Base-by-base conservation (phyloP, 2,329 filamentous ascomycete genomes). In the Phialophora macrospora region DNA sequence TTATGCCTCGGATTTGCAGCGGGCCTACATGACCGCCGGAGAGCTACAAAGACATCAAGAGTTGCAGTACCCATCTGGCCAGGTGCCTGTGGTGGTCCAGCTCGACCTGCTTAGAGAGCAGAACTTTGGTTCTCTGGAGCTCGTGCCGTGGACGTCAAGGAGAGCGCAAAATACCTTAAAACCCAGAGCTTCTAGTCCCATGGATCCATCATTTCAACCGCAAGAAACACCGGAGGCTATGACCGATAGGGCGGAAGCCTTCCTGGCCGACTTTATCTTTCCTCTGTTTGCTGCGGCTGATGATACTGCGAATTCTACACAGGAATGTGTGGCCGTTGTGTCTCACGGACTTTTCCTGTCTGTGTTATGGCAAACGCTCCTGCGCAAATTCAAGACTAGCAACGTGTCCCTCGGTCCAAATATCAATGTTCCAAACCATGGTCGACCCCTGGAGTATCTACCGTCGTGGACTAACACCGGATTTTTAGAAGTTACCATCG, bases 281-380 rank as follows among this genome's bases (percentile, higher is more conserved):
- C 88, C 88, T 9, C 66, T 90, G 3, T 65, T 89, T 17, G 69
- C 80, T 11, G 70, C 76, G 11, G 66, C 70, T 2, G 57, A 69
- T 6, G 65, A 72, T 9, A 75, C 81, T 11, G 73, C 76, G 6
- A 78, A 81, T 1, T 5, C 22, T 2, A 7, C 38, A 14, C 57
- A 59, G 26, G 62, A 67, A 30, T 63, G 63, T 34, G 79, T 92
- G 12, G 88, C 87, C 1, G 79, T 96, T 14, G 90, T 96, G 3
- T 90, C 93, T 1, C 93, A 97, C 73, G 93, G 93, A 17, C 88
- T 96, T 67, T 87, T 96, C 48, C 83, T 97, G 2, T 87, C 86
- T 1, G 83, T 87, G 34, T 77, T 97, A 0, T 88, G 90, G 83
- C 83, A 84, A 62, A 81, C 83, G 12, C 75, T 96, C 14, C 78